A percentile compares a stretch with the other conserved stretches of the same genome.
phyloP scores from a whole-genome alignment of 805 yeast genomes.

The Candida anglica region DNA sequence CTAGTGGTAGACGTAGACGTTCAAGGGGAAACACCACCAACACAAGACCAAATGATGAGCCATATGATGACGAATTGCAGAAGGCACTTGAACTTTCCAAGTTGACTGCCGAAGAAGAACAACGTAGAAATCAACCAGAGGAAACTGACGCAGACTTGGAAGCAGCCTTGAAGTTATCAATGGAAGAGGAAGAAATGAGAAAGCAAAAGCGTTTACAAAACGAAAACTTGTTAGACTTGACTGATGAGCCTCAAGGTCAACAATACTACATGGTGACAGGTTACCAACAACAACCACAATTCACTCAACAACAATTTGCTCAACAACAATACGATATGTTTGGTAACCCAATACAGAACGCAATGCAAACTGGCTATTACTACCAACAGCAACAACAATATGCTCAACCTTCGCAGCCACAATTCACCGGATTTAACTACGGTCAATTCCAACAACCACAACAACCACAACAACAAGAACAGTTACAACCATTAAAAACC shows the following conservation, averaged over 20 bases:
- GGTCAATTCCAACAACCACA: conserved; percentile 28
- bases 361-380: conserved; percentile 52
- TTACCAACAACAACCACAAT: conserved; percentile 16
- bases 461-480: conserved; percentile 26
- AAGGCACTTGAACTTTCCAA: conserved; percentile 78
- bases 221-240: conserved; percentile 52
- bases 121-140: conserved; percentile 34
- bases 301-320: conserved; percentile 17
- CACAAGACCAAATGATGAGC: conserved; percentile 28
- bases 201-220: conserved; percentile 39
- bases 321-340: conserved; percentile 54
- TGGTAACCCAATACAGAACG: conserved; percentile 59
- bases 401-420: conserved; percentile 30
- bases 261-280: conserved; percentile 25
- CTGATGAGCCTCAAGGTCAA: conserved; percentile 30
- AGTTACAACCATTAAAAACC: conserved; percentile 54
- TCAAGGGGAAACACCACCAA: conserved; percentile 16
- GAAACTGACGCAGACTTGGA: conserved; percentile 60
- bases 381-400: conserved; percentile 30
- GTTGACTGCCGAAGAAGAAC: conserved; percentile 82
- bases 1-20: conserved; percentile 10
- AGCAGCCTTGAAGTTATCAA: conserved; percentile 64
- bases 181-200: conserved; percentile 75
- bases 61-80: conserved; percentile 72
- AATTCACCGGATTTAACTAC: conserved; percentile 26